Evolutionary conservation across 768 basidiomycete species (phyloP).

Genomic region (Suillus subalutaceus): DNA sequence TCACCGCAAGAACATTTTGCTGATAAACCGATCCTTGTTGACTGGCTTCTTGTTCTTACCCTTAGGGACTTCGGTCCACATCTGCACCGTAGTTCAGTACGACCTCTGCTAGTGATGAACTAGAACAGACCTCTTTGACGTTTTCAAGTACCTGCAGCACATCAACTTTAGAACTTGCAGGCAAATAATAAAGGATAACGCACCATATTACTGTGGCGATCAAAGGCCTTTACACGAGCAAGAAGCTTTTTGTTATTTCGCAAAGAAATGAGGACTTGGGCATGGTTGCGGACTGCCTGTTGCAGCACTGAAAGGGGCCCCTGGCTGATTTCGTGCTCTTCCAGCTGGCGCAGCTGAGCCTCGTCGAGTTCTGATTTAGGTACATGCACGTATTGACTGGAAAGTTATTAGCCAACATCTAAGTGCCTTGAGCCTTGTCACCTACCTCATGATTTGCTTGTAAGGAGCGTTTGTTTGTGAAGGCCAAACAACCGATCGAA

Average conservation of each 20-base stretch:
- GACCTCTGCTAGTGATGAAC: conserved; percentile 8
- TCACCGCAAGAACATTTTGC: conserved; percentile 96
- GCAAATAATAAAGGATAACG: conserved; percentile 26
- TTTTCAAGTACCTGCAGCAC: conserved; percentile 87
- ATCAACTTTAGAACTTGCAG: conserved; percentile 14
- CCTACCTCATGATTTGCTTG: conserved; percentile 37
- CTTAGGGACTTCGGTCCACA: conserved; percentile 99
- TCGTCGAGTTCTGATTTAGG: conserved; percentile 98
- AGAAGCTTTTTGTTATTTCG: conserved; percentile 98
- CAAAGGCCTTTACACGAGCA: conserved; percentile 96
- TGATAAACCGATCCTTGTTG: conserved; percentile 99
- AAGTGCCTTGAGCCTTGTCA: conserved; percentile 3
- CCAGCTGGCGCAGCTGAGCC: conserved; percentile 91
- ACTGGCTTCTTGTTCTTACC: conserved; percentile 99
- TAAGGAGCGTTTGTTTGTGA: conserved; percentile 30
- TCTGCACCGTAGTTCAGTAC: conserved; percentile 49
- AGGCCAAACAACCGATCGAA: conserved; percentile 30
- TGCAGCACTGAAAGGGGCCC: conserved; percentile 96
- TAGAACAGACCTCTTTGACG: conserved; percentile 84
- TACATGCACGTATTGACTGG: conserved; percentile 94
- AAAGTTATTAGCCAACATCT: conserved; percentile 13
- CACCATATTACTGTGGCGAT: conserved; percentile 98
- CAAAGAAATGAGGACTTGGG: conserved; percentile 95
- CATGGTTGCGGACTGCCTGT: conserved; percentile 96
- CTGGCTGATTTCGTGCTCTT: conserved; percentile 98